Percentiles rank a stretch among this genome's conserved stretches.
These are phyloP conservation scores for Pleodorina starrii DNA, from an alignment of 139 green algal genomes.

Conservation along the genomic window DNA sequence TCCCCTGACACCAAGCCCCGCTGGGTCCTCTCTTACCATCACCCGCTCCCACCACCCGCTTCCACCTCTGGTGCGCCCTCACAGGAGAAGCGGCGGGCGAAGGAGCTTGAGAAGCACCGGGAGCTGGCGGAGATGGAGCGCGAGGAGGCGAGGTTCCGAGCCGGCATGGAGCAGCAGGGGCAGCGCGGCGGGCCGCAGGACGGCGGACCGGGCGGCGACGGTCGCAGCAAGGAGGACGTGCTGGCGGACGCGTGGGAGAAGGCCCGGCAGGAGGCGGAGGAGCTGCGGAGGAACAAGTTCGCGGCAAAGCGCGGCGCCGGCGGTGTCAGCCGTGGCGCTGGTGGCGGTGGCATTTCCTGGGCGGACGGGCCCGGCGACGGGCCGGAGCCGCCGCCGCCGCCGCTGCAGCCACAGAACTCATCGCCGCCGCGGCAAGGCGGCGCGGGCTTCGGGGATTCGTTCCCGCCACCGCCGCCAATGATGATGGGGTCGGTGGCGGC, in stretches of 20 bases:
- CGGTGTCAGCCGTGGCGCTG: neutral
- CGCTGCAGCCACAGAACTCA: neutral
- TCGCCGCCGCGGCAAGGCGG: neutral
- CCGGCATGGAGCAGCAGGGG: constrained; percentile 4
- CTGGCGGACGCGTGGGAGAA: constrained; percentile 59
- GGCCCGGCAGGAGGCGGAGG: constrained; percentile 53
- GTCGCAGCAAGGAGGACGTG: constrained; percentile 1
- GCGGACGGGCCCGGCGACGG: neutral
- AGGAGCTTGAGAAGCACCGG: constrained; percentile 50
- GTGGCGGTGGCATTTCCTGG: neutral
- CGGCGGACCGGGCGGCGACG: neutral
- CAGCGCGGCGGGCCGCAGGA: neutral
- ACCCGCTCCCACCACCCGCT: too few relatives aligned
- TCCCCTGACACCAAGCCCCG: too few relatives aligned
- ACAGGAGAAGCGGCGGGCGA: constrained; percentile 55
- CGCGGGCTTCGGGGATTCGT: neutral
- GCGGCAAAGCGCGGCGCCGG: constrained; percentile 30
- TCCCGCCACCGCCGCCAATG: neutral
- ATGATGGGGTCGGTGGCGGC: neutral
- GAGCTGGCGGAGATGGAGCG: constrained; percentile 41
- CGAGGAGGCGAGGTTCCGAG: constrained; percentile 44
- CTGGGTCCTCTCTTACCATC: too few relatives aligned
- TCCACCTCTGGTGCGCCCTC: too few relatives aligned
- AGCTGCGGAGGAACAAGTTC: constrained; percentile 45
- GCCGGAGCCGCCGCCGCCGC: neutral